phyloP scores from a whole-genome alignment of 2,329 filamentous ascomycete genomes.

The Neonectria punicea region DNA sequence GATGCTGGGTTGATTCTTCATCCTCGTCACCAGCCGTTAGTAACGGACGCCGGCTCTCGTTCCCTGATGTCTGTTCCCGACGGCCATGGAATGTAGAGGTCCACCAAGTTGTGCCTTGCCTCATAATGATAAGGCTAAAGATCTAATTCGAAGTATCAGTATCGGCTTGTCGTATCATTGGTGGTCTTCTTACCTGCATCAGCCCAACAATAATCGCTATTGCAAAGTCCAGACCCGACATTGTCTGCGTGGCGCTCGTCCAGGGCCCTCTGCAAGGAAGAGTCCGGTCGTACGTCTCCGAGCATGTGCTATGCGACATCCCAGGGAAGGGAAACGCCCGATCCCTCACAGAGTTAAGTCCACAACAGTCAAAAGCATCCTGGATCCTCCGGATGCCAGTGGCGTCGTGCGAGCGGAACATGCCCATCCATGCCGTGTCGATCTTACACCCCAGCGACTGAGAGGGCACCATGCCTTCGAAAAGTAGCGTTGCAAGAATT shows the following conservation, averaged over 20 bases:
- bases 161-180: not conserved
- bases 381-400: slow-evolving; percentile 68
- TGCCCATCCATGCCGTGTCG: slow-evolving; percentile 63
- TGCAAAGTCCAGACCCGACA: slow-evolving; percentile 64
- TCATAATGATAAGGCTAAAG: slow-evolving; percentile 45
- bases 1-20: slow-evolving; percentile 32
- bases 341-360: slow-evolving; percentile 66
- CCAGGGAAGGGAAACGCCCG: slow-evolving; percentile 70
- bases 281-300: slow-evolving; percentile 56
- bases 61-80: slow-evolving; percentile 8
- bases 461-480: slow-evolving; percentile 49
- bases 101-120: slow-evolving; percentile 46
- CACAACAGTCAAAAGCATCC: slow-evolving; percentile 74
- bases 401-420: slow-evolving; percentile 64
- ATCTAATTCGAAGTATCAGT: slow-evolving; percentile 37
- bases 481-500: slow-evolving; percentile 57
- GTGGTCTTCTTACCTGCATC: slow-evolving; percentile 61
- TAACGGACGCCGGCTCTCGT: slow-evolving; percentile 40
- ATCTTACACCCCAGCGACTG: slow-evolving; percentile 60
- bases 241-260: slow-evolving; percentile 63
- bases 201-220: slow-evolving; percentile 64
- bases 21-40: slow-evolving; percentile 45
- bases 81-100: slow-evolving; percentile 34
- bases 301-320: slow-evolving; percentile 52
- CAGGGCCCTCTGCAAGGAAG: slow-evolving; percentile 64